A percentile compares a stretch with the other conserved stretches of the same genome.
Evolutionary conservation across 2,329 filamentous ascomycete genomes (phyloP).

Genomic region (Fusarium hostae): DNA sequence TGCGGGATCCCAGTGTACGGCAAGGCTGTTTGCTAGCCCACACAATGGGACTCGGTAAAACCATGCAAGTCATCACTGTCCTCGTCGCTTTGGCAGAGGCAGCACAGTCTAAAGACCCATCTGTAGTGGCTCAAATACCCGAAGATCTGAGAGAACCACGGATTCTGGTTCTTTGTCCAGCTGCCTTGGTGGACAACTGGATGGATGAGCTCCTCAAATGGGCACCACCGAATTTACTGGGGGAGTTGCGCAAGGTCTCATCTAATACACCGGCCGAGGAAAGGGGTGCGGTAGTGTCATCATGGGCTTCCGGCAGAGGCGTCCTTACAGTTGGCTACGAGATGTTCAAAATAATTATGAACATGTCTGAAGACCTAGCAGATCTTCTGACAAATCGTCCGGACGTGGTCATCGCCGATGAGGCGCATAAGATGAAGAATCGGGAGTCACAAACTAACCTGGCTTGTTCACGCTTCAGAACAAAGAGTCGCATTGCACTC

Average conservation of each 20-base stretch:
- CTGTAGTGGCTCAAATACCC: conserved; percentile 75
- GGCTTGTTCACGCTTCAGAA: conserved; percentile 69
- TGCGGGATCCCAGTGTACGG: conserved; percentile 65
- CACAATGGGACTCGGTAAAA: conserved; percentile 93
- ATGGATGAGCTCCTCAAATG: conserved; percentile 78
- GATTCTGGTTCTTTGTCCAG: conserved; percentile 79
- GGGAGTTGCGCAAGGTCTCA: conserved; percentile 66
- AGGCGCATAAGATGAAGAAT: conserved; percentile 85
- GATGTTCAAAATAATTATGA: conserved; percentile 65
- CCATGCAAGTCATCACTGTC: conserved; percentile 90
- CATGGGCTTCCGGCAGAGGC: conserved; percentile 75
- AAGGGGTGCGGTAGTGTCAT: conserved; percentile 59
- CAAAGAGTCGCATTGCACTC: conserved; percentile 80
- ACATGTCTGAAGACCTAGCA: conserved; percentile 48
- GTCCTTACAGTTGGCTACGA: conserved; percentile 81
- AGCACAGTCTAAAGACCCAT: conserved; percentile 65
- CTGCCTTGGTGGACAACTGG: conserved; percentile 85
- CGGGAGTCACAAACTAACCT: conserved; percentile 60
- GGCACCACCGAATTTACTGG: conserved; percentile 68
- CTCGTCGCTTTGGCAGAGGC: conserved; percentile 78
- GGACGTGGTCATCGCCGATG: conserved; percentile 83
- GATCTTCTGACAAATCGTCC: conserved; percentile 68
- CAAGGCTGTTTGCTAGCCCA: conserved; percentile 88
- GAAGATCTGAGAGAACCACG: conserved; percentile 68
- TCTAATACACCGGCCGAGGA: conserved; percentile 48